Evolutionary conservation across 2,329 filamentous ascomycete species (phyloP).

Genomic region (Ophiocordyceps robertsii): DNA sequence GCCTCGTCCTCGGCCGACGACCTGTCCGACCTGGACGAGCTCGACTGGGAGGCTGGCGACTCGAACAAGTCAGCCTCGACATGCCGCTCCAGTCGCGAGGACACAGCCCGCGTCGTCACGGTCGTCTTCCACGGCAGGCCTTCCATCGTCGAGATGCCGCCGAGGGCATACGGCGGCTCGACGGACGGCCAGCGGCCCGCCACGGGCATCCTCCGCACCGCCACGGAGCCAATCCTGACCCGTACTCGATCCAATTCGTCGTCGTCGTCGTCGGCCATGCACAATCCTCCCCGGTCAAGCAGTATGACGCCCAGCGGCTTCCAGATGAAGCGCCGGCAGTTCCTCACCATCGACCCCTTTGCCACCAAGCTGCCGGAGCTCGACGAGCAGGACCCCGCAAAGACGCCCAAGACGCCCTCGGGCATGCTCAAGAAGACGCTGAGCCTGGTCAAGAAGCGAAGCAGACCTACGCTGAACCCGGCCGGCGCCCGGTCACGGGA

Average conservation of each 20-base stretch:
- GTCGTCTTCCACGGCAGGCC: conserved; percentile 48
- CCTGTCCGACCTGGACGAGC: conserved; percentile 38
- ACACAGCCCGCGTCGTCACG: conserved; percentile 44
- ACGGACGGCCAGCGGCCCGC: conserved; percentile 11
- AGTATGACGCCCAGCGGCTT: conserved; percentile 24
- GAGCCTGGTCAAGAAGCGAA: conserved; percentile 41
- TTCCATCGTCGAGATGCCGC: conserved; percentile 37
- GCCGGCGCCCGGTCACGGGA: conserved; percentile 21
- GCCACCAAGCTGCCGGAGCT: conserved; percentile 21
- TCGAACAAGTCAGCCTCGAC: conserved; percentile 8
- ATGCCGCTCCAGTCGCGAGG: conserved; percentile 33
- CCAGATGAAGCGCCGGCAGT: conserved; percentile 28
- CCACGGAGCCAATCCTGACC: conserved; percentile 16
- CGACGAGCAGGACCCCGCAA: conserved; percentile 15
- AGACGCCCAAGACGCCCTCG: conserved; percentile 30
- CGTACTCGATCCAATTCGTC: conserved; percentile 19
- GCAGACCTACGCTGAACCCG: conserved; percentile 31
- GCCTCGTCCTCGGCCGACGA: conserved; percentile 48
- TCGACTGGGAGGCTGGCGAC: conserved; percentile 29
- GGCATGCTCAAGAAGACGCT: conserved; percentile 39
- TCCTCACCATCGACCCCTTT: conserved; percentile 42
- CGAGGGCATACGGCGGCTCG: conserved; percentile 27
- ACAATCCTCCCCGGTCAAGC: conserved; percentile 28
- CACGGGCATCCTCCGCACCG: conserved; percentile 14
- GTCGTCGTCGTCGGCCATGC: conserved; percentile 16